phyloP scores from a whole-genome alignment of 345 rosid genomes.

The Salix viminalis region DNA sequence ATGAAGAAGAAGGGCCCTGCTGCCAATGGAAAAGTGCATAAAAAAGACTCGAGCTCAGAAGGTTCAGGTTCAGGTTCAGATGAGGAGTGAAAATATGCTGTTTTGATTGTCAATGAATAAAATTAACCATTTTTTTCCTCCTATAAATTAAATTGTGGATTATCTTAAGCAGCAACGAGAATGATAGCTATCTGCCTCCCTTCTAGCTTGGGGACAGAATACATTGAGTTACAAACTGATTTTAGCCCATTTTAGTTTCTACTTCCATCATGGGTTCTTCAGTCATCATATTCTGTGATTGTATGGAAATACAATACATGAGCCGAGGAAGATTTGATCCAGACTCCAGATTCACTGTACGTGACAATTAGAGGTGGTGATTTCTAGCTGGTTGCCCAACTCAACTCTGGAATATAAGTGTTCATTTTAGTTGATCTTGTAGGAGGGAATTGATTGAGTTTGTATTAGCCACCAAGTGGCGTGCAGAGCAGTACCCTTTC shows the following conservation, averaged over 20 bases:
- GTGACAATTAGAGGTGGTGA: no score
- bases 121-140: not conserved
- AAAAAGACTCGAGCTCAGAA: slow-evolving; percentile 58
- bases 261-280: no score
- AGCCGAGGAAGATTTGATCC: no score
- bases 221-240: not conserved
- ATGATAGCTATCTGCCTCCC: not conserved
- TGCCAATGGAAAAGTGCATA: slow-evolving; percentile 49
- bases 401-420: no score
- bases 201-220: not conserved
- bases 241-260: not conserved
- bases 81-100: slow-evolving; percentile 45
- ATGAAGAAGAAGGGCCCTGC: slow-evolving; percentile 51
- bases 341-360: no score
- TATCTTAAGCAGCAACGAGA: not conserved
- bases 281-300: not conserved
- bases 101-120: slow-evolving; percentile 17
- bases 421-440: no score
- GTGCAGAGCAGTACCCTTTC: not conserved
- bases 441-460: not conserved
- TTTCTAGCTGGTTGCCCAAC: no score
- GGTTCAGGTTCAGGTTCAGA: slow-evolving; percentile 69
- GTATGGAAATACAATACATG: no score
- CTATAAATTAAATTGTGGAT: not conserved
- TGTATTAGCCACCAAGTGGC: not conserved